Evolutionary conservation across 2,329 filamentous ascomycete species (phyloP).

Genomic region (Scedosporium aurantiacum): DNA sequence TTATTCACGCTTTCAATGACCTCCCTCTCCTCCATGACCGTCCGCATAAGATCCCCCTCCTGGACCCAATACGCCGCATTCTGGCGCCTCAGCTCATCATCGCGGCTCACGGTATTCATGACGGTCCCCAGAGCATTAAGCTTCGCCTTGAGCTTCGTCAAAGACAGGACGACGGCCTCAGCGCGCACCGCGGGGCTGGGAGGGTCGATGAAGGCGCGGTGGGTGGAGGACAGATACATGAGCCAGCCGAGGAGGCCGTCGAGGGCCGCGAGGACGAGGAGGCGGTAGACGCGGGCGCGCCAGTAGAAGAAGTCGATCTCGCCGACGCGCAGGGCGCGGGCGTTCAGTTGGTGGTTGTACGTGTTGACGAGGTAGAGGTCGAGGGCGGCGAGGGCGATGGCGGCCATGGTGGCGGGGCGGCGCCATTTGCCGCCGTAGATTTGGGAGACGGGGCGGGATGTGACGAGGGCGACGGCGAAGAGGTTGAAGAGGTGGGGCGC

Average conservation of each 20-base stretch:
- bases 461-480: slow-evolving; percentile 58
- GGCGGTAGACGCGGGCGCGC: slow-evolving; percentile 52
- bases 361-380: slow-evolving; percentile 57
- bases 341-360: slow-evolving; percentile 57
- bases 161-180: slow-evolving; percentile 41
- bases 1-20: slow-evolving; percentile 62
- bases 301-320: slow-evolving; percentile 66
- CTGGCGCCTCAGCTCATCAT: slow-evolving; percentile 56
- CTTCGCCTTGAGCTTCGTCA: slow-evolving; percentile 53
- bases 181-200: slow-evolving; percentile 54
- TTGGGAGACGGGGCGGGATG: slow-evolving; percentile 56
- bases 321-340: slow-evolving; percentile 45
- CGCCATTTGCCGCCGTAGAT: slow-evolving; percentile 58
- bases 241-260: slow-evolving; percentile 53
- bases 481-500: slow-evolving; percentile 75
- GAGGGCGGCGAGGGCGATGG: slow-evolving; percentile 42
- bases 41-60: slow-evolving; percentile 60
- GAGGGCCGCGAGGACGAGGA: slow-evolving; percentile 50
- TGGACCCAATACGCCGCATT: slow-evolving; percentile 69
- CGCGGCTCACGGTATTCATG: slow-evolving; percentile 67
- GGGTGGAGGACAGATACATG: slow-evolving; percentile 68
- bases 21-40: slow-evolving; percentile 69
- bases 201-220: slow-evolving; percentile 60
- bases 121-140: slow-evolving; percentile 64
- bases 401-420: slow-evolving; percentile 53